phyloP scores from a whole-genome alignment of 2,329 filamentous ascomycete genomes.

The Alternaria ethzedia region DNA sequence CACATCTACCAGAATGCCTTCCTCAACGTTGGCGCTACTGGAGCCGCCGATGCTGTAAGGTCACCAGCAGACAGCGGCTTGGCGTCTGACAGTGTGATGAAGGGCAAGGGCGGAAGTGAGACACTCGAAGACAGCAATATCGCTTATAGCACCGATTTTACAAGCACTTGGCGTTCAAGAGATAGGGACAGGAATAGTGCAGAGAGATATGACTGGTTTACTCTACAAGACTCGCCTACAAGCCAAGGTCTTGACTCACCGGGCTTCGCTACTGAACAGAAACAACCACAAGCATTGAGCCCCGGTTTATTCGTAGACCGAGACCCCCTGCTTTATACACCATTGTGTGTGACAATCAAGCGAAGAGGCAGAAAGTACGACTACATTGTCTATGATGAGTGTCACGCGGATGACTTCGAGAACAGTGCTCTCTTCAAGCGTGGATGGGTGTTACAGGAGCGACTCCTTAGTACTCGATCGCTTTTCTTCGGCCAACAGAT shows the following conservation, averaged over 20 bases:
- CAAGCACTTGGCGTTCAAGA: rapidly evolving
- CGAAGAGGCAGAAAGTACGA: rapidly evolving
- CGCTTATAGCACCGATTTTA: background rate
- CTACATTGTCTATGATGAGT: rapidly evolving
- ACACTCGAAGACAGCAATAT: rapidly evolving
- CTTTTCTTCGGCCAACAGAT: rapidly evolving
- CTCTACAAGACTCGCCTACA: too few species aligned
- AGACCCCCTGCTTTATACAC: background rate
- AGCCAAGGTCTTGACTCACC: background rate
- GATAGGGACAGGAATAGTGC: background rate
- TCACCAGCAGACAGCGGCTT: background rate
- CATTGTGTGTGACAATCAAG: rapidly evolving
- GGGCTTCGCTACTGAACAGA: background rate
- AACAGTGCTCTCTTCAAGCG: background rate
- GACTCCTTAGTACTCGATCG: background rate
- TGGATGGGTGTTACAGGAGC: background rate
- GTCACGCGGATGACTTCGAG: rapidly evolving
- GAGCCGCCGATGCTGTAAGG: background rate
- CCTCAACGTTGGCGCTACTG: background rate
- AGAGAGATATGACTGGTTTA: too few species aligned
- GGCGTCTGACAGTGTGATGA: rapidly evolving
- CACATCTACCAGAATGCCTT: background rate
- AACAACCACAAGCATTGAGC: background rate
- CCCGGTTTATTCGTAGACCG: background rate
- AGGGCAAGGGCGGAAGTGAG: background rate